Conservation (phyloP, 225 moss, liverwort and hornwort species). For the Antitrichia curtipendula region DNA sequence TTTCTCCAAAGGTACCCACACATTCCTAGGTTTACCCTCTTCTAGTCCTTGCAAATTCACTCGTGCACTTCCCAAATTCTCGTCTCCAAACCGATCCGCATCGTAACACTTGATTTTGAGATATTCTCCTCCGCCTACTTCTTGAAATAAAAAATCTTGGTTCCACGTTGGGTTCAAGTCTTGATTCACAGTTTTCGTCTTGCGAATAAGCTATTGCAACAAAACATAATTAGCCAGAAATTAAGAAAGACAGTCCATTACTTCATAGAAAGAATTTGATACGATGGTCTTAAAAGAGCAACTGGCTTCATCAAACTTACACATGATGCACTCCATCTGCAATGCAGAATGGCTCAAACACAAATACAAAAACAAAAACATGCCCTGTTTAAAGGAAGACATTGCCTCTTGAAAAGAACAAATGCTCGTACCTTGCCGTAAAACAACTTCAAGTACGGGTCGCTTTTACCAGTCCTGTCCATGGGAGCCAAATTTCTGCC, state of each 20-base stretch:
- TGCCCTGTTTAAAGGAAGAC: neutral
- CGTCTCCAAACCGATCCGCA: conserved; percentile 91
- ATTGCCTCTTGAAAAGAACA: neutral
- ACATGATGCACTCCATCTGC: neutral
- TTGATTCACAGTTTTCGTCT: conserved; percentile 92
- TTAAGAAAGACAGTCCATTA: neutral
- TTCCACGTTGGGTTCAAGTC: conserved; percentile 90
- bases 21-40: conserved; percentile 58
- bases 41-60: conserved; percentile 95
- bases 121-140: conserved; percentile 87
- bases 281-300: neutral
- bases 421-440: conserved; percentile 72
- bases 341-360: neutral
- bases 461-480: conserved; percentile 99
- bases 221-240: neutral
- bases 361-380: neutral
- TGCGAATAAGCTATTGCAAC: conserved; percentile 57
- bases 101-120: conserved; percentile 95
- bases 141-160: conserved; percentile 76
- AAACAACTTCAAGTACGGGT: conserved; percentile 88
- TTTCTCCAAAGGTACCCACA: conserved; percentile 94
- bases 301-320: neutral
- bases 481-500: conserved; percentile 92
- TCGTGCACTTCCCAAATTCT: conserved; percentile 92
- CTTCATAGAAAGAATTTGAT: neutral